These are phyloP conservation scores for Boletales sp. DNA, from an alignment of 768 basidiomycete genomes.

Conservation along the genomic window DNA sequence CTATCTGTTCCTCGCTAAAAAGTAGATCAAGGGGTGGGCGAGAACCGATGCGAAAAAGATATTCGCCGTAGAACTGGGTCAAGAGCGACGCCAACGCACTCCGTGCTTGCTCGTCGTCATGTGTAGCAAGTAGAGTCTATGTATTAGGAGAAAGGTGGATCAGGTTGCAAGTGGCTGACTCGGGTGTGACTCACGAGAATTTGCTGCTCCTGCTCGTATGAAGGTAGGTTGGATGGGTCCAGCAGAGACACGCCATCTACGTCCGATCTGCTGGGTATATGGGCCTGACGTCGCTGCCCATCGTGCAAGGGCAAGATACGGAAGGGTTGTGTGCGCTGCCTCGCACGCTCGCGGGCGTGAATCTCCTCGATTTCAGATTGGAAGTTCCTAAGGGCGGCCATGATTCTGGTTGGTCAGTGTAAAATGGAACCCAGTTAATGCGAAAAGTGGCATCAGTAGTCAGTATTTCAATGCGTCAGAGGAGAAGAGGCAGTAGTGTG, in stretches of 20 bases:
- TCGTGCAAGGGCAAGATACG: conserved; percentile 15
- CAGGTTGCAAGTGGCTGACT: not conserved
- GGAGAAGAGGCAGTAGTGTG: not conserved
- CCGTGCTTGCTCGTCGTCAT: conserved; percentile 53
- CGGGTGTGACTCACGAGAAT: conserved; percentile 12
- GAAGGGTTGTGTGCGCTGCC: conserved; percentile 43
- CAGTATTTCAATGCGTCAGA: conserved; percentile 1
- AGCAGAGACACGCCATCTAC: not conserved
- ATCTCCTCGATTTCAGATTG: conserved; percentile 80
- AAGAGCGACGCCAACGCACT: conserved; percentile 64
- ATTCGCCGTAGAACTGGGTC: conserved; percentile 69
- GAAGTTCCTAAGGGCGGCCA: conserved; percentile 35
- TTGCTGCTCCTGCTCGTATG: conserved; percentile 15
- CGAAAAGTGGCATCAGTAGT: conserved; percentile 12
- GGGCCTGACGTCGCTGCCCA: conserved; percentile 49
- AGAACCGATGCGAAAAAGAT: conserved; percentile 67
- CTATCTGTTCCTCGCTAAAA: conserved; percentile 48
- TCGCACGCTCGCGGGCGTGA: conserved; percentile 60
- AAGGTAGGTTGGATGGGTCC: conserved; percentile 2
- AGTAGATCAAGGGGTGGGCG: conserved; percentile 57
- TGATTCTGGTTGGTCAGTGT: conserved; percentile 6
- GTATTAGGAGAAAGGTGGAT: not conserved
- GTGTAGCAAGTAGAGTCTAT: conserved; percentile 41
- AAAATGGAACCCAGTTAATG: not conserved
- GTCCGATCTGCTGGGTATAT: not conserved